Base-by-base conservation (phyloP, 1,284 basidiomycete genomes). In the Malassezia japonica region DNA sequence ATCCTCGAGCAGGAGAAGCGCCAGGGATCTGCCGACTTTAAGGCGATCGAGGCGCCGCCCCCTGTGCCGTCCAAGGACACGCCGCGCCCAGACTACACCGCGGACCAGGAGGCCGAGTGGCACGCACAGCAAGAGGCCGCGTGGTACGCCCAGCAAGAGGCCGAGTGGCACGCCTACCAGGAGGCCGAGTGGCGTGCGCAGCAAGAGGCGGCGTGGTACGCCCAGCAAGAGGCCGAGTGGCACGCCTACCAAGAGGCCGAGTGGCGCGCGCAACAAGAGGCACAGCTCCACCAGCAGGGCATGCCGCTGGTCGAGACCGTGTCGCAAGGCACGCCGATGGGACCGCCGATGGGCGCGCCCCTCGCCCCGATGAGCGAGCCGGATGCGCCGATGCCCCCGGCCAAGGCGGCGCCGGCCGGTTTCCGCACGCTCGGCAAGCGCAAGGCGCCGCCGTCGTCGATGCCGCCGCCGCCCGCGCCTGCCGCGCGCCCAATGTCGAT, bases 1-100 rank as follows among this genome's bases (percentile, higher is more conserved):
- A 66, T 71, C 35, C 62, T 70, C 40, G 68, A 71, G 32, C 45
- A 56, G 29, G 67, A 71, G 48, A 51, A 64, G 8, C 48, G 55
- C 35, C 27, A 50, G 13, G 36, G 49, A 28, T 50, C 48, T 15
- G 23, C 34, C 2, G 48, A 50, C 16, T 33, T 45, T 28, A 42
- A 24, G 3, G n/a, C 5, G 38, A 15, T 31, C 9, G 46, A 44
- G 15, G 25, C 28, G 15, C 46, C 36, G 37, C 46, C 37, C n/a
- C 28, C 28, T 8, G 40, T 31, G 6, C 28, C 37, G 8, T 24
- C 42, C 2, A 34, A 44, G 24, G 38, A 40, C 21, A 44, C 31
- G 32, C 28, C 27, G 41, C n/a, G 15, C 6, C 28, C 28, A 20
- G 16, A 25, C 9, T 4, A 21, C 6, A 13, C 10, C 7, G 10